These are phyloP conservation scores for Sanghuangporus baumii DNA, from an alignment of 1,284 basidiomycete genomes.

Conservation along the genomic window DNA sequence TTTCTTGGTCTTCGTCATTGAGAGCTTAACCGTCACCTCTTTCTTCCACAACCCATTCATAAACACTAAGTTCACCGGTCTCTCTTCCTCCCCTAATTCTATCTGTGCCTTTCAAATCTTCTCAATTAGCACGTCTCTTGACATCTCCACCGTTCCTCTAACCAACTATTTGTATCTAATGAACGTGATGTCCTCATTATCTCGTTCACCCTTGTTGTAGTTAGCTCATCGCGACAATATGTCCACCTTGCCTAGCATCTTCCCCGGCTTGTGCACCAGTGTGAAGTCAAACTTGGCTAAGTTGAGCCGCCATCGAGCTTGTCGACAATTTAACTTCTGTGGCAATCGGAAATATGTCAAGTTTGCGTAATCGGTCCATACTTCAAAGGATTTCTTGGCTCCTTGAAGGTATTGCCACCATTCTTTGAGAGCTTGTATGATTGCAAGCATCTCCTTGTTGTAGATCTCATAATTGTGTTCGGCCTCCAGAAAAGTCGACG, in stretches of 20 bases:
- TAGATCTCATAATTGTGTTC: constrained; percentile 34
- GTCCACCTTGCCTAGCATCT: neutral
- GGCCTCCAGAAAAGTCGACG: constrained; percentile 22
- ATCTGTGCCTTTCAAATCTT: too few relatives aligned
- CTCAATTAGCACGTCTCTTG: neutral
- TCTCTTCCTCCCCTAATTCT: too few relatives aligned
- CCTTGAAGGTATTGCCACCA: neutral
- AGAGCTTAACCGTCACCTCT: too few relatives aligned
- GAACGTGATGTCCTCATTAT: neutral
- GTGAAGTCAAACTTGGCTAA: too few relatives aligned
- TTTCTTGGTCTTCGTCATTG: too few relatives aligned
- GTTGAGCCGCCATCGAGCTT: too few relatives aligned
- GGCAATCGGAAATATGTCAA: neutral
- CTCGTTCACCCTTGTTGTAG: neutral
- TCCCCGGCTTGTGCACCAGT: too few relatives aligned
- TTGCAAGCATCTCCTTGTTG: constrained; percentile 34
- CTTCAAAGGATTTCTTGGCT: neutral
- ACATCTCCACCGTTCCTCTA: neutral
- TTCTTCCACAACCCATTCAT: too few relatives aligned
- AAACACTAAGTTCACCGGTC: too few relatives aligned
- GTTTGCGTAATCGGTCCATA: neutral
- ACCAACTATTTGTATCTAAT: neutral
- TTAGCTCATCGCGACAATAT: neutral
- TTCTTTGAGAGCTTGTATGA: constrained; percentile 14
- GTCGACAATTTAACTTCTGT: too few relatives aligned